A percentile compares a stretch with the other conserved stretches of the same genome.
Evolutionary conservation across 1,139 yeast genomes (phyloP).

Genomic region (Lodderomyces theae): DNA sequence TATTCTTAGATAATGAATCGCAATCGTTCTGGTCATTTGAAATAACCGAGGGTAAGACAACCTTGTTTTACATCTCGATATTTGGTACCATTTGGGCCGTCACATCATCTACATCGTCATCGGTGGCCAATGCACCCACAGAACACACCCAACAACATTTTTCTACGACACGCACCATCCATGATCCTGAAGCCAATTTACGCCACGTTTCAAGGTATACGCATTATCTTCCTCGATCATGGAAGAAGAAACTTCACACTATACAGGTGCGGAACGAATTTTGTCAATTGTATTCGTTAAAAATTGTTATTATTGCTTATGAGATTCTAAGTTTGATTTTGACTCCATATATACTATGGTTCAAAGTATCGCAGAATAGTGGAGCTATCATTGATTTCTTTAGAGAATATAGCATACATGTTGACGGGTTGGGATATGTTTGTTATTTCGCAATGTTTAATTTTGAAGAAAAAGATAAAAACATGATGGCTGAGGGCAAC

Average conservation of each 20-base stretch:
- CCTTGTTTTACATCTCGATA: constrained; percentile 80
- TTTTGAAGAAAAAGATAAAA: constrained; percentile 58
- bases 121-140: constrained; percentile 6
- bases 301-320: constrained; percentile 66
- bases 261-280: constrained; percentile 81
- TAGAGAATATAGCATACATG: constrained; percentile 82
- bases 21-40: constrained; percentile 84
- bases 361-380: constrained; percentile 67
- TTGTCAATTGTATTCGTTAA: constrained; percentile 71
- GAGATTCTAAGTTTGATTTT: constrained; percentile 79
- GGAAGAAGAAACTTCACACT: constrained; percentile 85
- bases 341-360: constrained; percentile 87
- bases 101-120: constrained; percentile 29
- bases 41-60: constrained; percentile 74
- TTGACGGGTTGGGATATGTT: constrained; percentile 92
- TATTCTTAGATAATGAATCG: constrained; percentile 79
- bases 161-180: constrained; percentile 42
- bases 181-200: constrained; percentile 87
- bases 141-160: constrained; percentile 23
- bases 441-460: constrained; percentile 94
- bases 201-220: constrained; percentile 79
- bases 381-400: constrained; percentile 85
- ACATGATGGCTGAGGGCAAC: constrained; percentile 36
- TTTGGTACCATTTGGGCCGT: constrained; percentile 83
- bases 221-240: constrained; percentile 80